phyloP scores from a whole-genome alignment of 225 moss, liverwort and hornwort genomes.

The Physcomitrium patens region DNA sequence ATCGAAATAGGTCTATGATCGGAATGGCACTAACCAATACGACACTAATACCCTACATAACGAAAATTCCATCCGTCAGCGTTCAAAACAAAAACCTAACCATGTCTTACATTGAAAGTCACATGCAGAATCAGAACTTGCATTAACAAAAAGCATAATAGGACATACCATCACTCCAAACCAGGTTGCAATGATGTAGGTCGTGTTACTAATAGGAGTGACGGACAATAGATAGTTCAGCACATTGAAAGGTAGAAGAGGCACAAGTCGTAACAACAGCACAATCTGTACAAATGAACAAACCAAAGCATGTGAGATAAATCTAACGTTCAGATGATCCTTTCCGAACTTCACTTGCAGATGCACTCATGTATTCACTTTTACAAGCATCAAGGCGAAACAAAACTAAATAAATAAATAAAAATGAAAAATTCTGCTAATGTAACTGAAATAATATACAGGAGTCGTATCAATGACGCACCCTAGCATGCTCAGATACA shows the following conservation, averaged over 20 bases:
- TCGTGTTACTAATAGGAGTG: constrained; percentile 80
- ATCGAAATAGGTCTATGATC: too few relatives aligned
- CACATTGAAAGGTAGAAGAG: constrained; percentile 86
- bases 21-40: too few relatives aligned
- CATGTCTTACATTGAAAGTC: background rate
- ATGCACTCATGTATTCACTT: too few relatives aligned
- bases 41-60: too few relatives aligned
- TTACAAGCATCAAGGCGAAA: too few relatives aligned
- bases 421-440: too few relatives aligned
- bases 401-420: too few relatives aligned
- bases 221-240: constrained; percentile 90
- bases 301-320: constrained; percentile 4
- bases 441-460: too few relatives aligned
- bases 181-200: constrained; percentile 83
- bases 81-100: background rate
- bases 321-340: background rate
- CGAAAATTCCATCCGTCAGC: too few relatives aligned
- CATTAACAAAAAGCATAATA: background rate
- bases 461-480: too few relatives aligned
- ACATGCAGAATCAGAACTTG: background rate
- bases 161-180: constrained; percentile 90
- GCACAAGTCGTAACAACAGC: constrained; percentile 90
- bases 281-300: constrained; percentile 65
- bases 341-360: too few relatives aligned
- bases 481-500: too few relatives aligned